phyloP scores from a whole-genome alignment of 2,329 filamentous ascomycete species.

The Aspergillus terreus region DNA sequence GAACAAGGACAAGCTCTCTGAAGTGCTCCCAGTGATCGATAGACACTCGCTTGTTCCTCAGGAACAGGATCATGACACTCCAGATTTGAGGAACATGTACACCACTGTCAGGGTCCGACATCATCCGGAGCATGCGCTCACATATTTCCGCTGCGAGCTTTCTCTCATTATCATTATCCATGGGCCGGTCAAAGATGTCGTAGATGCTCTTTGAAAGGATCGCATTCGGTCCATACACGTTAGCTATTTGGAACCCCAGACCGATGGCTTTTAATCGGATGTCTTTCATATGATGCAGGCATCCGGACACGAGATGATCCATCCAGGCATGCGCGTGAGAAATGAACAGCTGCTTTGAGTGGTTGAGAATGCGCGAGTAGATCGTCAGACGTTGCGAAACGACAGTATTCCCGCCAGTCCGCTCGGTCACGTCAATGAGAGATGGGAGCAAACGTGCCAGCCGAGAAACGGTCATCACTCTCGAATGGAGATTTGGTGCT shows the following conservation, averaged over 20 bases:
- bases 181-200: slow-evolving; percentile 45
- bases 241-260: slow-evolving; percentile 68
- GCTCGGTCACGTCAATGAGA: slow-evolving; percentile 68
- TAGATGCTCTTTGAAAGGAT: slow-evolving; percentile 63
- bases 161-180: slow-evolving; percentile 47
- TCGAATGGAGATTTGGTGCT: slow-evolving; percentile 71
- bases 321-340: slow-evolving; percentile 72
- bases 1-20: slow-evolving; percentile 69
- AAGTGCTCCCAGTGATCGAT: slow-evolving; percentile 68
- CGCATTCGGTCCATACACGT: slow-evolving; percentile 65
- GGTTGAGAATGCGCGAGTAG: slow-evolving; percentile 72
- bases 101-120: slow-evolving; percentile 56
- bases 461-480: slow-evolving; percentile 69
- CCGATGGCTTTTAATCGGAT: slow-evolving; percentile 71
- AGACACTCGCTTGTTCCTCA: slow-evolving; percentile 60
- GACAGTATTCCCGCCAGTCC: slow-evolving; percentile 76
- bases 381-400: slow-evolving; percentile 72
- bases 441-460: slow-evolving; percentile 67
- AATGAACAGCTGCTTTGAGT: slow-evolving; percentile 68
- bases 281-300: slow-evolving; percentile 75
- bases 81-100: slow-evolving; percentile 79
- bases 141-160: slow-evolving; percentile 69
- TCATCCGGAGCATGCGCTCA: slow-evolving; percentile 64
- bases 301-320: slow-evolving; percentile 73
- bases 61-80: slow-evolving; percentile 74